Evolutionary conservation across 176 grass and related monocot species (phyloP).

Genomic region (Ananas comosus): DNA sequence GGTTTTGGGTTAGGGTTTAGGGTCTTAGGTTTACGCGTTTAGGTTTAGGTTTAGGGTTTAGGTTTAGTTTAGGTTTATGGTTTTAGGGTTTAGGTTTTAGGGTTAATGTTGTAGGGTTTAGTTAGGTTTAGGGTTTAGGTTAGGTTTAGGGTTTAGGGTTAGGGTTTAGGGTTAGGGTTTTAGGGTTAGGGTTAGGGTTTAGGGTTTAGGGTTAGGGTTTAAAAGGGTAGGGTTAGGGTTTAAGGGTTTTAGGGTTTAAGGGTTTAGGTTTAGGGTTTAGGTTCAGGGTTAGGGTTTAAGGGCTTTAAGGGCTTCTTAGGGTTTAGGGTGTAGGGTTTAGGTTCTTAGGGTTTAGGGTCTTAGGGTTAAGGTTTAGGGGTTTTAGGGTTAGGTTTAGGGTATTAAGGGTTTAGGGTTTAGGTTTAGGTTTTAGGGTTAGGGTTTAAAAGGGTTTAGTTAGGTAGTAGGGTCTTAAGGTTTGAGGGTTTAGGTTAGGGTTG

Average conservation of each 20-base stretch:
- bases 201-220: slow-evolving; percentile 12
- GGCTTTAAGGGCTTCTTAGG: no score
- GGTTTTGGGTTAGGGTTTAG: slow-evolving; percentile 9
- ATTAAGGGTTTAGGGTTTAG: no score
- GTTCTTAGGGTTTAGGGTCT: no score
- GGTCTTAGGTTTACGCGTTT: slow-evolving; percentile 2
- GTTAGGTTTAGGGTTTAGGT: slow-evolving; percentile 9
- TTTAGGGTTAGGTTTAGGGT: no score
- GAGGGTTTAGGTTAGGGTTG: no score
- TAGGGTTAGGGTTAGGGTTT: slow-evolving; percentile 22
- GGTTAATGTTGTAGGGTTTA: no score
- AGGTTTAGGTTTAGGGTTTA: slow-evolving; percentile 14
- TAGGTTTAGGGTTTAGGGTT: slow-evolving; percentile 19
- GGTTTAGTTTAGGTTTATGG: slow-evolving; percentile 3
- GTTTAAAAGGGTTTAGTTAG: no score
- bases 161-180: slow-evolving; percentile 21
- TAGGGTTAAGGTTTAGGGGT: no score
- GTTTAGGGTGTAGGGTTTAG: no score
- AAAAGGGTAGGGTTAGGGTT: not conserved
- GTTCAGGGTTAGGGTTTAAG: no score
- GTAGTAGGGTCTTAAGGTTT: no score
- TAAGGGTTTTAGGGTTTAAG: slow-evolving; percentile 1
- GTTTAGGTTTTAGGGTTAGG: no score
- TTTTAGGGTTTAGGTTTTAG: slow-evolving; percentile 14
- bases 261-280: slow-evolving; percentile 2